These are phyloP conservation scores for Blastobotrys americana DNA, from an alignment of 805 yeast genomes.

Conservation along the genomic window DNA sequence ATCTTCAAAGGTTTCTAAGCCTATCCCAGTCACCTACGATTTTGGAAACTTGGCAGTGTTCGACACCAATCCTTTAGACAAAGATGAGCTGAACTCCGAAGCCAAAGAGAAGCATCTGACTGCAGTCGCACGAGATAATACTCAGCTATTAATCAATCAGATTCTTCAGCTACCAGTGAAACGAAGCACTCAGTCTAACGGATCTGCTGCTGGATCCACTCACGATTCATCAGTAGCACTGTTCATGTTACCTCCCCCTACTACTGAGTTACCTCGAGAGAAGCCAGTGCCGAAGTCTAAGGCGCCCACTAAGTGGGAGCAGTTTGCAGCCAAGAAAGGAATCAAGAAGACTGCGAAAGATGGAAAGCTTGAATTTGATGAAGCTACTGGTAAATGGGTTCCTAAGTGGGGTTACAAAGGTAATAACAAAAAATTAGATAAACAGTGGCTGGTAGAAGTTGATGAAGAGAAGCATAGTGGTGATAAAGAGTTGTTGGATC, in stretches of 20 bases:
- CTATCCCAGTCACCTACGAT: slow-evolving; percentile 83
- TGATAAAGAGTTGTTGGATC: slow-evolving; percentile 63
- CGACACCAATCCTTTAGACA: slow-evolving; percentile 81
- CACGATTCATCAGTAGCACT: slow-evolving; percentile 68
- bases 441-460: slow-evolving; percentile 95
- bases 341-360: slow-evolving; percentile 83
- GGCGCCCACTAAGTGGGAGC: slow-evolving; percentile 93
- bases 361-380: slow-evolving; percentile 86
- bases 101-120: slow-evolving; percentile 55
- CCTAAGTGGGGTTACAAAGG: slow-evolving; percentile 99
- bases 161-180: slow-evolving; percentile 81
- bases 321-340: slow-evolving; percentile 92
- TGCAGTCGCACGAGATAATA: slow-evolving; percentile 77
- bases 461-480: slow-evolving; percentile 51
- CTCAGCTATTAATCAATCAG: slow-evolving; percentile 86
- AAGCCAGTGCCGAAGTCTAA: slow-evolving; percentile 90
- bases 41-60: slow-evolving; percentile 86
- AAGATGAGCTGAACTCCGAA: slow-evolving; percentile 44
- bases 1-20: slow-evolving; percentile 58
- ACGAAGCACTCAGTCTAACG: slow-evolving; percentile 56
- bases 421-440: slow-evolving; percentile 75
- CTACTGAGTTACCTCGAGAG: slow-evolving; percentile 83
- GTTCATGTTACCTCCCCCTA: slow-evolving; percentile 76
- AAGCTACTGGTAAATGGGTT: slow-evolving; percentile 88
- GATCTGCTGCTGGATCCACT: slow-evolving; percentile 46